Base-by-base conservation (phyloP, 2,329 filamentous ascomycete species). In the Phaeosphaeriaceae sp. region DNA sequence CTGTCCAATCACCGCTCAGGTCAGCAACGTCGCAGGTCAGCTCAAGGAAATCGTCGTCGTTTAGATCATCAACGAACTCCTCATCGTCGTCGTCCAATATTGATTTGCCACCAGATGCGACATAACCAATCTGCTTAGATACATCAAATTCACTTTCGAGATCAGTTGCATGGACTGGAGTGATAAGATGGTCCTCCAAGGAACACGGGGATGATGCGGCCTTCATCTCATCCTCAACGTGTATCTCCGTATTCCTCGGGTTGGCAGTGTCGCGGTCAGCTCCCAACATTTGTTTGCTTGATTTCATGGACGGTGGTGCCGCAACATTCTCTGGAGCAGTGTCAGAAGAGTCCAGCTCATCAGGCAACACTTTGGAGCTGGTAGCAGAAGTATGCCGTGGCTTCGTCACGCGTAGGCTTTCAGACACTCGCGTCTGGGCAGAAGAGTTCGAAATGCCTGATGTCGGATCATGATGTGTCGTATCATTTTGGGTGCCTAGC, bases 1-100 rank as follows among this genome's bases (percentile, higher is more conserved):
- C 19, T 15, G 56, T 32, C 17, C 43, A 17, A 17, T 28, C 50
- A 22, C 48, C 49, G 23, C 19, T 43, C 11, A 26, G 23, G 23
- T 61, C 56, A 17, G 35, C 23, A 0, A 40, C 30, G 1, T 65
- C 57, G 11, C 56, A 47, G 11, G 55, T 55, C 17, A 74, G 47
- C 22, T 53, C 56, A 19, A 70, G 52, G 11, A 75, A 56, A 24
- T 74, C 72, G 10, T 67, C 59, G 26, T 74, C 72, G 48, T 64
- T 52, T 17, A 75, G 60, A 19, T 66, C 66, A 46, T 70, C 65
- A 26, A 66, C 59, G 32, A 70, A 70, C n/a, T 58, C 54, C 15
- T 68, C 65, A 13, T 61, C 47, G 8, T 58, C 48, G 28, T 47
- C 7, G 9, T 43, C 26, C 19, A 13, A 53, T 11, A 32, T 13